Percentiles rank a stretch among this genome's conserved stretches.
Conservation (phyloP, 192 early-diverging fungal genomes). For the Entomortierella lignicola region DNA sequence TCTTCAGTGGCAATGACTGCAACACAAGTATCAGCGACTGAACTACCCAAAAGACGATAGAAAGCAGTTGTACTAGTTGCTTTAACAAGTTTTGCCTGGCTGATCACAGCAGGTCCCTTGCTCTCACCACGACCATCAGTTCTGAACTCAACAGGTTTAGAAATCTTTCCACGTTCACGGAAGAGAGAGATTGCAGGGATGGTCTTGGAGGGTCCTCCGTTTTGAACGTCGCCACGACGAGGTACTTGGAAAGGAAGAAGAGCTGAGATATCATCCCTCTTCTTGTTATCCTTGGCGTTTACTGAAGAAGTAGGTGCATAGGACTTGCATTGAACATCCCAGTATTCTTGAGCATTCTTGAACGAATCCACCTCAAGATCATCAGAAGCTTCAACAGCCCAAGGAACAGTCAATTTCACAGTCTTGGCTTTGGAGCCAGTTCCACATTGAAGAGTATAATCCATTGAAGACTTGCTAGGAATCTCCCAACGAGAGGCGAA, state of each 20-base stretch:
- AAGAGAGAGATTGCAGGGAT: conserved; percentile 20
- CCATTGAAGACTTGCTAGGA: conserved; percentile 18
- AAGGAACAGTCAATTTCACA: conserved; percentile 16
- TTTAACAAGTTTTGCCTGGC: conserved; percentile 12
- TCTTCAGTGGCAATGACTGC: conserved; percentile 18
- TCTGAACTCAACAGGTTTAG: neutral
- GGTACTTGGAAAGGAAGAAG: neutral
- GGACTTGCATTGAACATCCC: conserved; percentile 21
- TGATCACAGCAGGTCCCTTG: conserved; percentile 1
- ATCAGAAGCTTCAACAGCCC: conserved; percentile 11
- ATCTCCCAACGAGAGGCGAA: conserved; percentile 31
- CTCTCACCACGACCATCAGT: neutral
- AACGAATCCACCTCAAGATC: conserved; percentile 12
- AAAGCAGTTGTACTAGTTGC: conserved; percentile 10
- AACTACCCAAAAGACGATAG: conserved; percentile 11
- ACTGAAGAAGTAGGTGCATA: neutral
- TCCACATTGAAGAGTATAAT: conserved; percentile 42
- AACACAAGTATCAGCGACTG: conserved; percentile 23
- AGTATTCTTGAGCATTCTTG: conserved; percentile 32
- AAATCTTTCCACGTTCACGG: conserved; percentile 23
- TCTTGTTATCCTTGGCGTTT: neutral
- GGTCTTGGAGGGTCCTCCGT: neutral
- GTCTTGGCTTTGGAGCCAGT: neutral
- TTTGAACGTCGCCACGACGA: conserved; percentile 1
- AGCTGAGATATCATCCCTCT: neutral